Evolutionary conservation across 371 early-diverging fungal genomes (phyloP), one percentile per base, ranked within the genome.

Genomic region (Syncephalastrum monosporum): DNA sequence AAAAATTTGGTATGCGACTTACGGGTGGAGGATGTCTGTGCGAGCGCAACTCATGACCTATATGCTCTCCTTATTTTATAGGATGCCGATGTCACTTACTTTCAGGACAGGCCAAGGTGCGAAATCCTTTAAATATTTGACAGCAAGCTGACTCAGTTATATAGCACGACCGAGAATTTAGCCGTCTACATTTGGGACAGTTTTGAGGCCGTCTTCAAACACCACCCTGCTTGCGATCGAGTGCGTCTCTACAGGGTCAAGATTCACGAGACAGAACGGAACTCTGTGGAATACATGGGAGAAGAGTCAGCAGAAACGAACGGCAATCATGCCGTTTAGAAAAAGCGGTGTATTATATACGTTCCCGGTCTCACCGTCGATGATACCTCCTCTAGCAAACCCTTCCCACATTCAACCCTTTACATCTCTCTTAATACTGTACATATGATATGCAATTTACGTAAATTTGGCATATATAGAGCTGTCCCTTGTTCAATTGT

Each of bases 161-260:
- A 53, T 51, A 90, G 94, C 70, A 95, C 96, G 14, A 88, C 91
- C 13, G 96, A 95, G 74, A 94, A 93, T 69, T 67, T 95, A 45
- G 92, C 93, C 0, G 82, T 91, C 7, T 95, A 84, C 67, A 84
- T 92, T 33, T 95, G 93, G 94, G 69, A 79, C 55, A 77, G 75
- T 48, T 75, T 94, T 49, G 58, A 71, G 47, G 50, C 60, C 24
- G 61, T 74, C 41, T 74, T 85, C 29, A 62, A 74, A 47, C 53
- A 50, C 3, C 70, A 82, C 25, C 72, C 72, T 8, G 56, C 33
- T 10, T 55, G 65, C 51, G 45, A 59, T 44, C 50, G 64, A 48
- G 77, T 71, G 38, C 46, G 64, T 21, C 64, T 91, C 13, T 78
- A 85, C 63, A 83, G 86, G 53, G 86, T 92, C 43, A 81, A 80